A percentile compares a stretch with the other conserved stretches of the same genome.
phyloP scores from a whole-genome alignment of 768 basidiomycete genomes.

The Amanita molliuscula region DNA sequence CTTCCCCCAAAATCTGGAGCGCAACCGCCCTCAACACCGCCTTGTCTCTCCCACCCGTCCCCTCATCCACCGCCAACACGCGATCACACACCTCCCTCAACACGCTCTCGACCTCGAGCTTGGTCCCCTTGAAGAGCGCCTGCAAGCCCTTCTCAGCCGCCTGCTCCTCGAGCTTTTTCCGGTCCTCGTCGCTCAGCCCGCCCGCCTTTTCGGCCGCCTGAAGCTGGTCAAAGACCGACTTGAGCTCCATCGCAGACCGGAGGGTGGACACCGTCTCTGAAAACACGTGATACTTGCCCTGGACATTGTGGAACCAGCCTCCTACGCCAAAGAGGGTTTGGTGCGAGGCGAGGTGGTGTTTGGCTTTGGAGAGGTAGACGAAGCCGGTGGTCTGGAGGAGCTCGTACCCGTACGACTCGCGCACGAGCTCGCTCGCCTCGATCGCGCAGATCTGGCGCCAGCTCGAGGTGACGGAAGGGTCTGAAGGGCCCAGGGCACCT shows the following conservation, averaged over 20 bases:
- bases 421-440: slow-evolving; percentile 81
- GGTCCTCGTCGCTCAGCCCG: slow-evolving; percentile 56
- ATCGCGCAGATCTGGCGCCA: slow-evolving; percentile 72
- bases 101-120: slow-evolving; percentile 85
- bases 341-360: slow-evolving; percentile 70
- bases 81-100: slow-evolving; percentile 83
- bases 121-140: slow-evolving; percentile 88
- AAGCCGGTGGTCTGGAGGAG: slow-evolving; percentile 81
- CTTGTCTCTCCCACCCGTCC: slow-evolving; percentile 37
- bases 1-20: slow-evolving; percentile 76
- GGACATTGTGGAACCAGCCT: slow-evolving; percentile 88
- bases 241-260: slow-evolving; percentile 80
- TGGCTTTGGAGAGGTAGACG: slow-evolving; percentile 74
- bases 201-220: slow-evolving; percentile 85
- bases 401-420: slow-evolving; percentile 82
- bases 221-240: slow-evolving; percentile 85
- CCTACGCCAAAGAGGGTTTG: slow-evolving; percentile 75
- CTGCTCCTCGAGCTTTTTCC: slow-evolving; percentile 77
- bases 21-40: slow-evolving; percentile 69
- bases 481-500: slow-evolving; percentile 60
- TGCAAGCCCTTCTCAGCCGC: slow-evolving; percentile 90
- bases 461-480: slow-evolving; percentile 57
- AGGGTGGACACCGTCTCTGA: slow-evolving; percentile 91
- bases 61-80: slow-evolving; percentile 47
- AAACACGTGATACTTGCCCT: slow-evolving; percentile 88